Evolutionary conservation across 148 eudicot genomes (phyloP).

Genomic region (Talinum fruticosum): DNA sequence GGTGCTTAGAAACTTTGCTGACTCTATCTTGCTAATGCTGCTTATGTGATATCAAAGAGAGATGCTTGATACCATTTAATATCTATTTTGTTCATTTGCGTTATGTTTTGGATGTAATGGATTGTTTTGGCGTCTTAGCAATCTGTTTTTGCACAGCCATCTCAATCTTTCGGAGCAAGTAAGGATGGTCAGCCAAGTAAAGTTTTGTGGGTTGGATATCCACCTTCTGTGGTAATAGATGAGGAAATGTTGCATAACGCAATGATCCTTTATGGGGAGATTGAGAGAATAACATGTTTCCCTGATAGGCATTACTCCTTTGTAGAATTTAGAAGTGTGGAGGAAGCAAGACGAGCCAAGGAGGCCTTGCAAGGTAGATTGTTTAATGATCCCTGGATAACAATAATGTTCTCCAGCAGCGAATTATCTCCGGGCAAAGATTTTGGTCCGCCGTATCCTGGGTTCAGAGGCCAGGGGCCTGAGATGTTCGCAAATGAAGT

Average conservation of each 20-base stretch:
- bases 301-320: slow-evolving; percentile 51
- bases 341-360: slow-evolving; percentile 86
- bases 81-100: background rate
- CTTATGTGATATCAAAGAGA: background rate
- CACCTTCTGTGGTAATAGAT: slow-evolving; percentile 61
- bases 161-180: slow-evolving; percentile 42
- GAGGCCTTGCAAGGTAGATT: slow-evolving; percentile 78
- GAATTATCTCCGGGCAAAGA: slow-evolving; percentile 52
- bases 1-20: background rate
- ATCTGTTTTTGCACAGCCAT: slow-evolving; percentile 43
- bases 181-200: slow-evolving; percentile 60
- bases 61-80: background rate
- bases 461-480: slow-evolving; percentile 50
- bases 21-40: background rate
- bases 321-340: slow-evolving; percentile 88
- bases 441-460: slow-evolving; percentile 37
- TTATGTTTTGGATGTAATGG: background rate
- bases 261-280: slow-evolving; percentile 84
- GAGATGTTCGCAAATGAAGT: slow-evolving; percentile 39
- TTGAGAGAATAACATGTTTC: slow-evolving; percentile 62
- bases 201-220: slow-evolving; percentile 67
- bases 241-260: slow-evolving; percentile 88
- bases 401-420: slow-evolving; percentile 61
- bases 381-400: slow-evolving; percentile 74
- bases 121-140: slow-evolving; percentile 1